Conservation (phyloP, 306 rosid species). For the Vigna radiata region DNA sequence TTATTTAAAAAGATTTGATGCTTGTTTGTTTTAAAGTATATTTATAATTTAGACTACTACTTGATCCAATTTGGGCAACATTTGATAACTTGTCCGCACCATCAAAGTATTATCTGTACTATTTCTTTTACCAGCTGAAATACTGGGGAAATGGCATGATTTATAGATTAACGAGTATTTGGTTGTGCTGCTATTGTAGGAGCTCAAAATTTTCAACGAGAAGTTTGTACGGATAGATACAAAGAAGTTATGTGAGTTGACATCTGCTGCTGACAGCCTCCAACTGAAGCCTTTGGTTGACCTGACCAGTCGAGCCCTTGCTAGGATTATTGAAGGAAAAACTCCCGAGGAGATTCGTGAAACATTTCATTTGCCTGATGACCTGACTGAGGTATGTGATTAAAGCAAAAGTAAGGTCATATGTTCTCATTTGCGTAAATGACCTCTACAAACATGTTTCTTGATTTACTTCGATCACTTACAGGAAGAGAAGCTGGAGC, state of each 20-base stretch:
- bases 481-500: constrained; percentile 95
- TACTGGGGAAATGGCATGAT: constrained; percentile 28
- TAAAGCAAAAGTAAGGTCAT: constrained; percentile 15
- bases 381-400: constrained; percentile 82
- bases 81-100: constrained; percentile 16
- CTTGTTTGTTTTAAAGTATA: constrained; percentile 14
- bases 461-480: constrained; percentile 50
- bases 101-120: constrained; percentile 11
- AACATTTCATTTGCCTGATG: constrained; percentile 92
- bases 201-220: constrained; percentile 76
- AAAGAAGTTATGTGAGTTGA: constrained; percentile 84
- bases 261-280: constrained; percentile 91
- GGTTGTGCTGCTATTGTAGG: constrained; percentile 56
- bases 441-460: constrained; percentile 21
- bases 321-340: constrained; percentile 93
- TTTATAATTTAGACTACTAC: background rate
- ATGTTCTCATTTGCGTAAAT: too few species aligned
- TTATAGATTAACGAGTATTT: constrained; percentile 45
- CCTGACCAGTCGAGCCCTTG: constrained; percentile 89
- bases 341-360: constrained; percentile 91
- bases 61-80: background rate
- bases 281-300: constrained; percentile 93
- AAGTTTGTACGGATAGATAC: constrained; percentile 79
- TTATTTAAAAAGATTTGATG: constrained; percentile 35
- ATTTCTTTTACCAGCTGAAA: constrained; percentile 31